These are phyloP conservation scores for Panicum virgatum DNA, from an alignment of 202 grass and related monocot species.

Conservation along the genomic window DNA sequence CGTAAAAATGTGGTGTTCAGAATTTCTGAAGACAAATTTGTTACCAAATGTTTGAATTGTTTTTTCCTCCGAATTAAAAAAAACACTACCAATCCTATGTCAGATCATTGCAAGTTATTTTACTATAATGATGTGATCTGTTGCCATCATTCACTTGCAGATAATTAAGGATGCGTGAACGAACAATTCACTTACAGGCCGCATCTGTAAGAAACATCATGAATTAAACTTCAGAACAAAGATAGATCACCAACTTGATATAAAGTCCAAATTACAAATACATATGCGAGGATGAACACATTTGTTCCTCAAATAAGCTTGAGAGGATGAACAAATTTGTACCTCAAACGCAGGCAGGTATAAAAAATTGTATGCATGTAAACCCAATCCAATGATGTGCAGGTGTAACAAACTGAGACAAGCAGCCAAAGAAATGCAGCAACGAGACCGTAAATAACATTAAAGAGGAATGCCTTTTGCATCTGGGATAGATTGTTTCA, in stretches of 20 bases:
- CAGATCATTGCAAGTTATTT: too few relatives aligned
- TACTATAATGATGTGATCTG: too few relatives aligned
- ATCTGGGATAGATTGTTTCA: conserved; percentile 7
- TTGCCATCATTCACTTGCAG: too few relatives aligned
- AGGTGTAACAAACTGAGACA: background rate
- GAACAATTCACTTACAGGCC: background rate
- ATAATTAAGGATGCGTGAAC: too few relatives aligned
- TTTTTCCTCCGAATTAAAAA: background rate
- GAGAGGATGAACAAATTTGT: too few relatives aligned
- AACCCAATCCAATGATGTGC: background rate
- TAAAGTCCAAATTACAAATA: background rate
- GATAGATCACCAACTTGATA: background rate
- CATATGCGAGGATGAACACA: too few relatives aligned
- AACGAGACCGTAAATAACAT: background rate
- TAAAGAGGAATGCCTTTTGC: background rate
- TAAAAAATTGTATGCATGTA: background rate
- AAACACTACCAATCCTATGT: too few relatives aligned
- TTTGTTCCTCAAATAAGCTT: too few relatives aligned
- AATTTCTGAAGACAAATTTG: too few relatives aligned
- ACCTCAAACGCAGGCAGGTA: too few relatives aligned
- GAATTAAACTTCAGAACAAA: background rate
- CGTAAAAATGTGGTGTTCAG: background rate
- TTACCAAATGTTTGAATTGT: background rate
- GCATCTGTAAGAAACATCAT: background rate
- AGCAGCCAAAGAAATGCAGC: background rate